Percentiles rank a stretch among this genome's conserved stretches.
phyloP scores from a whole-genome alignment of 2,329 filamentous ascomycete genomes.

The Emergomyces pasteurianus region DNA sequence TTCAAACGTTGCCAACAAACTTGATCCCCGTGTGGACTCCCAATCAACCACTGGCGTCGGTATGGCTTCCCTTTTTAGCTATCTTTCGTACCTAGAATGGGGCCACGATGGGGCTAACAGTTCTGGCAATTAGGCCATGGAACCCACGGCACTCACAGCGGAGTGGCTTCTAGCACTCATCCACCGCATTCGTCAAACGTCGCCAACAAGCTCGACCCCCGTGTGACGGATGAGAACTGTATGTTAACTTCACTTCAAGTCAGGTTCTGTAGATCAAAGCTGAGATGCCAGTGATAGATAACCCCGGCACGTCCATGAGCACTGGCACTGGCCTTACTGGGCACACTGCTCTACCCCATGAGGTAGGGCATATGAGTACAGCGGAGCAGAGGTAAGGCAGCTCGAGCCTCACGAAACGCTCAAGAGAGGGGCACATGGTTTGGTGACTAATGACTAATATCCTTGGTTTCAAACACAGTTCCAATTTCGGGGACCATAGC shows the following conservation, averaged over 20 bases:
- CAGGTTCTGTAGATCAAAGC: neutral
- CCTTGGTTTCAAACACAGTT: neutral
- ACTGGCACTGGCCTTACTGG: neutral
- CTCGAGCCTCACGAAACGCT: neutral
- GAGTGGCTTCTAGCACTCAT: neutral
- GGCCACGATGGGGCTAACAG: neutral
- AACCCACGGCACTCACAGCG: slow-evolving; percentile 1
- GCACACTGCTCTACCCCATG: neutral
- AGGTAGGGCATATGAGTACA: neutral
- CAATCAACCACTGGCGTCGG: neutral
- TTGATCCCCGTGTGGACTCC: slow-evolving; percentile 9
- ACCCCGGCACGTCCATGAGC: neutral
- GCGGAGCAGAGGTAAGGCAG: neutral
- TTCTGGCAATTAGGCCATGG: neutral
- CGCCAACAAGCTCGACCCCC: slow-evolving; percentile 22
- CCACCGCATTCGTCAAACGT: slow-evolving; percentile 9
- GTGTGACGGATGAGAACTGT: slow-evolving; percentile 21
- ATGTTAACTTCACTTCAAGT: neutral
- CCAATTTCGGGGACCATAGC: neutral
- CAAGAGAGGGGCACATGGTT: neutral
- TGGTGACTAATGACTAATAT: neutral
- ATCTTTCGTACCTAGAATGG: neutral
- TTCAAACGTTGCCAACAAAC: slow-evolving; percentile 12
- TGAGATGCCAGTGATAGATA: neutral
- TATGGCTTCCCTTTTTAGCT: neutral